Evolutionary conservation across 2,329 filamentous ascomycete genomes (phyloP).

Genomic region (Phialocephala subalpina): DNA sequence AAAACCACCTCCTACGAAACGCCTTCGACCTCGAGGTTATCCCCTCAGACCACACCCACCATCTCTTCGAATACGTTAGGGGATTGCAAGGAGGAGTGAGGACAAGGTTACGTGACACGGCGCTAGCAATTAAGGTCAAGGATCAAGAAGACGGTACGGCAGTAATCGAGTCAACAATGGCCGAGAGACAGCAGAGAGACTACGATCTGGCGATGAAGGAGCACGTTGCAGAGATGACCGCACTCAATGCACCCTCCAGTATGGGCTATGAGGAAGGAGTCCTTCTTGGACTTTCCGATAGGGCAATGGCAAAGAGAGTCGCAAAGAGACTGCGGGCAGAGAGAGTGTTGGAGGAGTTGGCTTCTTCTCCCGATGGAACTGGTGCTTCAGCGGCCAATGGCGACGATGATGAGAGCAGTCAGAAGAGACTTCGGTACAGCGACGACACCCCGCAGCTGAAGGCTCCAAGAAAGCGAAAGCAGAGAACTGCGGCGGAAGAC

Average conservation of each 20-base stretch:
- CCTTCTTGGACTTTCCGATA: constrained; percentile 51
- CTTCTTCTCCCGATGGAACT: constrained; percentile 24
- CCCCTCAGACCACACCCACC: constrained; percentile 71
- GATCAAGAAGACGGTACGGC: constrained; percentile 58
- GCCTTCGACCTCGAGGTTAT: constrained; percentile 76
- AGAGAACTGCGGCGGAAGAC: constrained; percentile 39
- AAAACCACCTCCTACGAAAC: constrained; percentile 85
- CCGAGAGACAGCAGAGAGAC: constrained; percentile 59
- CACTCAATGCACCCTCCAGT: constrained; percentile 26
- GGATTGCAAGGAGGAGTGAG: constrained; percentile 81
- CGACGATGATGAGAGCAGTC: constrained; percentile 40
- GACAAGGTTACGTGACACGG: constrained; percentile 71
- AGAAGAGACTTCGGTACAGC: constrained; percentile 53
- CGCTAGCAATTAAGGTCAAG: constrained; percentile 65
- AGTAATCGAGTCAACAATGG: constrained; percentile 59
- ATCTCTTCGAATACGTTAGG: constrained; percentile 79
- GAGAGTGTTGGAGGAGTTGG: constrained; percentile 61
- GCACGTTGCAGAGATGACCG: constrained; percentile 41
- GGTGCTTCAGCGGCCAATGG: constrained; percentile 13
- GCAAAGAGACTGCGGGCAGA: constrained; percentile 71
- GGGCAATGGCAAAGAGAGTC: constrained; percentile 60
- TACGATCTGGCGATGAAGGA: constrained; percentile 59
- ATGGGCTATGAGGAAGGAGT: constrained; percentile 45
- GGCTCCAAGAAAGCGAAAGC: constrained; percentile 56
- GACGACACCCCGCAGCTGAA: constrained; percentile 54